These are phyloP conservation scores for Eucalyptus sideroxylon DNA, from an alignment of 345 rosid species.

Conservation along the genomic window DNA sequence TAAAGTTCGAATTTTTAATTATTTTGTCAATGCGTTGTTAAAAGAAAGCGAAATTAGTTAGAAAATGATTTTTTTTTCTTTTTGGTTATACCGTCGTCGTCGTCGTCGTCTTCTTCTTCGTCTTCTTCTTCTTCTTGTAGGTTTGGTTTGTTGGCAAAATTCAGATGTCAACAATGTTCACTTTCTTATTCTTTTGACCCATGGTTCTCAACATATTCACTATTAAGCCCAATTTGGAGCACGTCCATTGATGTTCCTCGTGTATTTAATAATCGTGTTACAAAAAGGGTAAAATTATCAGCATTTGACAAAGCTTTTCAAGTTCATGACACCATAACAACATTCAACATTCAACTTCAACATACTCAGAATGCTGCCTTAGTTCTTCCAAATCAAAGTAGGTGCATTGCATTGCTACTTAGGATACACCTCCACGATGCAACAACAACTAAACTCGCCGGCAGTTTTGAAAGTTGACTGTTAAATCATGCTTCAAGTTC, in stretches of 20 bases:
- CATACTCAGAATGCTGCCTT: not conserved
- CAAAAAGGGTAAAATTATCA: too few species aligned
- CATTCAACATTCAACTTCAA: not conserved
- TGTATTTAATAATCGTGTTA: too few species aligned
- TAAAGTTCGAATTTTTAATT: too few species aligned
- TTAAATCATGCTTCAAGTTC: not conserved
- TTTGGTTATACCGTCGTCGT: accelerated
- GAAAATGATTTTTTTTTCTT: not conserved
- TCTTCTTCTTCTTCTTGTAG: too few species aligned
- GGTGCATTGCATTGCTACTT: not conserved
- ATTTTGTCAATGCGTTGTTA: not conserved
- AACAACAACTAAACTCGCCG: not conserved
- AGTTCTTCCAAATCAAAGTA: not conserved
- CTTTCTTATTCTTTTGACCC: too few species aligned
- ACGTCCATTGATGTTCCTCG: too few species aligned
- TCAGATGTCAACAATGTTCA: too few species aligned
- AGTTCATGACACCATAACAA: not conserved
- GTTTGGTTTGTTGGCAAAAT: too few species aligned
- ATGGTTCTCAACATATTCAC: too few species aligned
- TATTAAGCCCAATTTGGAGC: too few species aligned
- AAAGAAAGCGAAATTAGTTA: not conserved
- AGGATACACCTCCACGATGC: not conserved
- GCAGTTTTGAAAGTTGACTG: not conserved
- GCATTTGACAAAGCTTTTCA: not conserved
- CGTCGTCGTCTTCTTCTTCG: accelerated